phyloP scores from a whole-genome alignment of 441 rosid species.

The Croton laevigatus region DNA sequence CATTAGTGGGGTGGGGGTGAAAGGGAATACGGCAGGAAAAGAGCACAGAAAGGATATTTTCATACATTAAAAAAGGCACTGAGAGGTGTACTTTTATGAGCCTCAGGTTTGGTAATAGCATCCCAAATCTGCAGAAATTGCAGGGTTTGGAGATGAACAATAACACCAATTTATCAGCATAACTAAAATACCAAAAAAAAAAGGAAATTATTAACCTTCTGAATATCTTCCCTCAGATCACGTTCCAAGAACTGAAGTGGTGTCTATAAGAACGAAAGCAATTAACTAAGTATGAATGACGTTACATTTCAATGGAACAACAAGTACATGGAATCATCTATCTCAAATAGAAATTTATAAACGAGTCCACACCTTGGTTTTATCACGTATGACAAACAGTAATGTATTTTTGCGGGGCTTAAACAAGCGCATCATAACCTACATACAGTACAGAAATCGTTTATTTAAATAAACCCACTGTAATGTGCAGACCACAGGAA shows the following conservation, averaged over 20 bases:
- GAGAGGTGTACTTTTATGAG: constrained; percentile 58
- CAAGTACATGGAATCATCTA: not conserved
- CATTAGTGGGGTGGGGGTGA: not conserved
- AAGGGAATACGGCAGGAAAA: not conserved
- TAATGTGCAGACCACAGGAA: constrained; percentile 8
- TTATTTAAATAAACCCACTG: constrained; percentile 14
- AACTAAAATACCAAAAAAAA: constrained; percentile 13
- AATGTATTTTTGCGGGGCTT: constrained; percentile 91
- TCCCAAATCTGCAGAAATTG: constrained; percentile 79
- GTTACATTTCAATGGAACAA: constrained; percentile 6
- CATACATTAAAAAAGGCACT: constrained; percentile 88
- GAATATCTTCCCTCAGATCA: constrained; percentile 78
- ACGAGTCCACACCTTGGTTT: constrained; percentile 60
- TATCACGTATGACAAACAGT: constrained; percentile 92
- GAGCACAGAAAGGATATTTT: constrained; percentile 5
- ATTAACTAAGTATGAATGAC: constrained; percentile 13
- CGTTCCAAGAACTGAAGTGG: constrained; percentile 78
- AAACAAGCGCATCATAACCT: constrained; percentile 94
- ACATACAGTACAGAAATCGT: constrained; percentile 18
- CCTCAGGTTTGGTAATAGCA: constrained; percentile 64
- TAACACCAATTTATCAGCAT: not conserved
- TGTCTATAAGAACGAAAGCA: constrained; percentile 45
- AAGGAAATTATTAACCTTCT: constrained; percentile 52
- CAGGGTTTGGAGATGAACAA: constrained; percentile 20
- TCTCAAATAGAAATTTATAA: constrained; percentile 14